Evolutionary conservation across 257 asterid genomes (phyloP).

Genomic region (Jacaranda copaia): DNA sequence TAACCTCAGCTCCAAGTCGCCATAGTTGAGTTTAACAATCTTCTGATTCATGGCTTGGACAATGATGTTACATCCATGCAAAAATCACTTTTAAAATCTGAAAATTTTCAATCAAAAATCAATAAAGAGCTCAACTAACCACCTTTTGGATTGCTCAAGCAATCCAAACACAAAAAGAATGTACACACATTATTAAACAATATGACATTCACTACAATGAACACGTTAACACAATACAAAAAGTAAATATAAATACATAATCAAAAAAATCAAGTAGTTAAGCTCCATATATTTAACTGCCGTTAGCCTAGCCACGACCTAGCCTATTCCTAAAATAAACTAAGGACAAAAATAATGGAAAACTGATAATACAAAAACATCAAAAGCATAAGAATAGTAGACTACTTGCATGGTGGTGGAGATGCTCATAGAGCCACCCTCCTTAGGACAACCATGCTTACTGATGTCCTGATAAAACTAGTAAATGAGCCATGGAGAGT

Average conservation of each 20-base stretch:
- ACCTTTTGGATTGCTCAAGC: not conserved
- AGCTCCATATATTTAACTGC: not conserved
- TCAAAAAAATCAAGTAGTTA: conserved; percentile 4
- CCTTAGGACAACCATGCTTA: conserved; percentile 84
- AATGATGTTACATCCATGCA: conserved; percentile 28
- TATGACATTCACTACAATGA: too few relatives aligned
- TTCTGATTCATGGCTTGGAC: conserved; percentile 82
- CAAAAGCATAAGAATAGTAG: not conserved
- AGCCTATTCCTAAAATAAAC: not conserved
- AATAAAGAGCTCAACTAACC: conserved; percentile 15
- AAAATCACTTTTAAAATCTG: conserved; percentile 13
- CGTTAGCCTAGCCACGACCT: not conserved
- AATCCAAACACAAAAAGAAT: not conserved
- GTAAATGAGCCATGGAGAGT: conserved; percentile 74
- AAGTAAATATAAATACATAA: not conserved
- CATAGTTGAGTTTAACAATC: conserved; percentile 79
- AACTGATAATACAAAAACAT: not conserved
- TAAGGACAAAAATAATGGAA: not conserved
- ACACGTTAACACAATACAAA: not conserved
- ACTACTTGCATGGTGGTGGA: conserved; percentile 87
- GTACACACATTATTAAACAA: not conserved
- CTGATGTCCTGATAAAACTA: conserved; percentile 87
- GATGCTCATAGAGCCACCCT: conserved; percentile 73
- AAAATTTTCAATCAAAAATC: conserved; percentile 7
- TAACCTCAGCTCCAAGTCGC: conserved; percentile 70